These are phyloP conservation scores for Colletotrichum sp. DNA, from an alignment of 2,329 filamentous ascomycete species.

Conservation along the genomic window DNA sequence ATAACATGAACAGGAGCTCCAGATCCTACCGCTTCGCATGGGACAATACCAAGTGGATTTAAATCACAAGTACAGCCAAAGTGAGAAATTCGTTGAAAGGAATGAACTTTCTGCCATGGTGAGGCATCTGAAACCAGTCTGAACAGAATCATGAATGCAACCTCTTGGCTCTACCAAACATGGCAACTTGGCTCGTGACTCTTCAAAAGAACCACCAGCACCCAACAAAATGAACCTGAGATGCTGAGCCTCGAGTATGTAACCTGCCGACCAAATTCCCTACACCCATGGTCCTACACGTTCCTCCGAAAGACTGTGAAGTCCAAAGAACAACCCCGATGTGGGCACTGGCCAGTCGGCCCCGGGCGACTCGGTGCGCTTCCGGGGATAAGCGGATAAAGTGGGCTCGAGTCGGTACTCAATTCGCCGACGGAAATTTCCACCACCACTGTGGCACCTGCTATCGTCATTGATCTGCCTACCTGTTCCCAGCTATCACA, in stretches of 20 bases:
- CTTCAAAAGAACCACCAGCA: background rate
- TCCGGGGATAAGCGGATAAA: slow-evolving; percentile 15
- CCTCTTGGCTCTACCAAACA: background rate
- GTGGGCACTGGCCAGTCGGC: background rate
- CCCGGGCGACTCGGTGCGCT: background rate
- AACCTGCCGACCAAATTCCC: background rate
- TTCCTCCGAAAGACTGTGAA: background rate
- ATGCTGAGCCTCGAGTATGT: background rate
- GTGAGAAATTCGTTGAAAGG: background rate
- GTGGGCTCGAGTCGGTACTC: background rate
- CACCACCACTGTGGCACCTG: background rate
- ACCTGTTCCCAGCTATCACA: background rate
- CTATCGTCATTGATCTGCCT: slow-evolving; percentile 13
- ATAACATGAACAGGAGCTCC: background rate
- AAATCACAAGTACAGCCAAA: background rate
- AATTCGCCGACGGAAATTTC: slow-evolving; percentile 12
- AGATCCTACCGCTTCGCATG: background rate
- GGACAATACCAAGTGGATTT: background rate
- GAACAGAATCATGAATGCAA: background rate
- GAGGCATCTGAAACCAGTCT: background rate
- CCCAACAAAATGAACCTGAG: background rate
- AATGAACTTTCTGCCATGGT: background rate
- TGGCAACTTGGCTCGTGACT: background rate
- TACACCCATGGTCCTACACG: background rate
- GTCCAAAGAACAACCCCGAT: background rate